Base-by-base conservation (phyloP, 208 protist genomes). In the Tritrichomonas musculus region DNA sequence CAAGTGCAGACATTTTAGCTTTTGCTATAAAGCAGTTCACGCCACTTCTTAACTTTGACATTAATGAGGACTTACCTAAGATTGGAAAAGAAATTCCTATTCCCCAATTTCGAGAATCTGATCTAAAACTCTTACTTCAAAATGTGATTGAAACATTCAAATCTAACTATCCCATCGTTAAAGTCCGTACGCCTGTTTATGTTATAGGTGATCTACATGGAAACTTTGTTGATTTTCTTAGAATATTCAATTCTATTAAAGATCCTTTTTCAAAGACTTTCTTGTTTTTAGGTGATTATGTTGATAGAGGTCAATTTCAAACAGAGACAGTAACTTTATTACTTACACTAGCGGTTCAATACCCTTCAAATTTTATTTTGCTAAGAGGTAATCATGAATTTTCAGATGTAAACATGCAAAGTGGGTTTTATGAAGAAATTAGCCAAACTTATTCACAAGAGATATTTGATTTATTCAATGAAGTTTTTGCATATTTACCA, bases 381-480 rank as follows among this genome's bases (percentile, higher is more conserved):
- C 39, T 88, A 57, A 25, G 77, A 88, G 77, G 77, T 39, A 88
- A 88, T 36, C 77, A 88, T 39, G 77, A 88, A 88, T 60, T 25
- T 39, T 17, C 27, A 57, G 33, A 53, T 41, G 47, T 88, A 22
- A 88, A 88, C 30, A n/a, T 20, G 39, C 0, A 44, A 39, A 33
- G 44, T 39, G 77, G 77, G 39, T 88, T 88, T 39, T 88, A 39
- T 57, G 77, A 88, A 39, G 77, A 88, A 88, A n/a, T 25, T 47
- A 53, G 14, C n/a, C 25, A 20, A 14, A 4, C 14, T n/a, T 60
- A 88, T n/a, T 97, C 97, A 55, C 8, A 33, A 33, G 20, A 53
- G 1, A 20, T 55, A 20, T 88, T 39, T 27, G 27, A 39, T 22
- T 57, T 53, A 27, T 55, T 88, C 27, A 57, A 36, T 88, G 47